These are phyloP conservation scores for Dioscorea dumetorum DNA, from an alignment of 106 monocot species.

Conservation along the genomic window DNA sequence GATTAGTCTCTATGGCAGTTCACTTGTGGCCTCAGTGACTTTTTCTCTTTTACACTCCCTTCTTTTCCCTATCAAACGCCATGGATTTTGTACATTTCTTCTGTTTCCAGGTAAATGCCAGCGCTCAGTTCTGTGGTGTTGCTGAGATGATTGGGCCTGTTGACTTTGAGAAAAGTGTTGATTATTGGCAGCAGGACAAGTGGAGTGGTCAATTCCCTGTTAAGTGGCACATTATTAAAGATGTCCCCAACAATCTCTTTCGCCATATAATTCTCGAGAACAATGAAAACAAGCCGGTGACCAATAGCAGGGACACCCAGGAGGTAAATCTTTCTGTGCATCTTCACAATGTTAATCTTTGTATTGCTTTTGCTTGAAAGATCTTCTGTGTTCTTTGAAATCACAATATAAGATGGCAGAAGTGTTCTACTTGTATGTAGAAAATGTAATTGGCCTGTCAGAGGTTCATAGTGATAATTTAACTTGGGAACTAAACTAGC, in stretches of 20 bases:
- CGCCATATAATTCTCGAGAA: conserved; percentile 89
- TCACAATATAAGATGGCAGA: not conserved
- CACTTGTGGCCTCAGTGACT: too few relatives aligned
- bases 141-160: conserved; percentile 93
- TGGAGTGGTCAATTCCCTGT: conserved; percentile 90
- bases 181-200: conserved; percentile 94
- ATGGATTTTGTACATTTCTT: not conserved
- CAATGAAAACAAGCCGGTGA: conserved; percentile 94
- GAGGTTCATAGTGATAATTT: too few relatives aligned
- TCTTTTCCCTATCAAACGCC: too few relatives aligned
- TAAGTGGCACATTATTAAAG: conserved; percentile 85
- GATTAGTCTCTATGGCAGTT: too few relatives aligned
- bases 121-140: conserved; percentile 88
- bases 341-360: too few relatives aligned
- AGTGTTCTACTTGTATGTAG: too few relatives aligned
- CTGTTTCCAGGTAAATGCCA: conserved; percentile 50
- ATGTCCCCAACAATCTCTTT: conserved; percentile 79
- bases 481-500: too few relatives aligned
- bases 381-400: not conserved
- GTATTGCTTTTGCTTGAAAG: too few relatives aligned
- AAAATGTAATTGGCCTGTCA: too few relatives aligned
- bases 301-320: conserved; percentile 96
- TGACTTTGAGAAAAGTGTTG: conserved; percentile 89
- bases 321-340: conserved; percentile 39
- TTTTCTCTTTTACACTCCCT: not conserved